Percentiles rank a stretch among this genome's conserved stretches.
These are phyloP conservation scores for Scenedesmus sp. DNA, from an alignment of 163 green algal species.

Conservation along the genomic window DNA sequence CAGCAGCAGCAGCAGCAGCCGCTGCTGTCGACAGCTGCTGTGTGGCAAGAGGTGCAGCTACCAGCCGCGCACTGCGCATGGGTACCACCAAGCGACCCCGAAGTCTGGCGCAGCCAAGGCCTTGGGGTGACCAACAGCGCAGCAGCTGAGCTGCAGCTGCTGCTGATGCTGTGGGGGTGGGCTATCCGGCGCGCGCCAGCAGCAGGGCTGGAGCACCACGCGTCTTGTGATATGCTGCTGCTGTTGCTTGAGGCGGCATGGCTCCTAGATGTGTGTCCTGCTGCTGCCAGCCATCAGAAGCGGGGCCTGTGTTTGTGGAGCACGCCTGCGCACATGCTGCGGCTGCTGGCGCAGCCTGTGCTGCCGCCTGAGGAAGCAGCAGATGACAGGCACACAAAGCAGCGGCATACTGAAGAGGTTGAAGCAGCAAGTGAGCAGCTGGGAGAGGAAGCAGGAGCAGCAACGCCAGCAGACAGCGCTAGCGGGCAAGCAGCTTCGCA, in stretches of 20 bases:
- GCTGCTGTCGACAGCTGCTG: neutral
- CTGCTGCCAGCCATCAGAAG: neutral
- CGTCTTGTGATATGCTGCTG: neutral
- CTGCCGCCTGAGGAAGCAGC: neutral
- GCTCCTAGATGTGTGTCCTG: neutral
- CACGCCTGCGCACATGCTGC: neutral
- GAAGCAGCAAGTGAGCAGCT: neutral
- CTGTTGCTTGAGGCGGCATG: neutral
- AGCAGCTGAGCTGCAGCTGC: constrained; percentile 10
- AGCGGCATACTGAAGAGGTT: neutral
- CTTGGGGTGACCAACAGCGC: constrained; percentile 3
- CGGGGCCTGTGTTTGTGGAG: neutral
- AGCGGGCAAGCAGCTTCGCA: neutral
- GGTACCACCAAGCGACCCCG: neutral
- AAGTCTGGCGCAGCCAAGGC: neutral
- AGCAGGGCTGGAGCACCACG: constrained; percentile 7
- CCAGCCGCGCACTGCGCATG: neutral
- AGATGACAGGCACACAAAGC: too few species aligned
- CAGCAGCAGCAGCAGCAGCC: neutral
- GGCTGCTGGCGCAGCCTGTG: neutral
- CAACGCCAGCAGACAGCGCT: neutral
- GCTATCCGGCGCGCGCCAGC: neutral
- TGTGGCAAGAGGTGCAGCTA: neutral
- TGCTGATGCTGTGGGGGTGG: constrained; percentile 6
- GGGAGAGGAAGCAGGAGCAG: neutral